phyloP scores from a whole-genome alignment of 495 filamentous ascomycete genomes.

The Pyrenopolyporus hunteri region DNA sequence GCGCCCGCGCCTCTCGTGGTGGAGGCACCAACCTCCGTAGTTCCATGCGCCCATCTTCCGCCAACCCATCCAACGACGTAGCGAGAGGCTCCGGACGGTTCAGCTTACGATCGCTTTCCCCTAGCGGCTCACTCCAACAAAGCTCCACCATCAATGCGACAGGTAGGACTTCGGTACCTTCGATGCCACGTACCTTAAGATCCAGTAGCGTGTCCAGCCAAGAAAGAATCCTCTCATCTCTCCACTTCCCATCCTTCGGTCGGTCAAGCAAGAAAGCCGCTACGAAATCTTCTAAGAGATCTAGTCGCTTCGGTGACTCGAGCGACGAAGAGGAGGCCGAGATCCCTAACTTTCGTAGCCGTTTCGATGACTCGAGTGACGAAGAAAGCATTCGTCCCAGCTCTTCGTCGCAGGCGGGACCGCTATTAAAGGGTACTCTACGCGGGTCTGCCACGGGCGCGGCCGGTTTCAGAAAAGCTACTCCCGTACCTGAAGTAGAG shows the following conservation, averaged over 20 bases:
- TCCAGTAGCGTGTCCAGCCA: conserved; percentile 34
- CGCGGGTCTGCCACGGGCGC: conserved; percentile 22
- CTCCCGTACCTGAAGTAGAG: conserved; percentile 42
- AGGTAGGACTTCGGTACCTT: conserved; percentile 2
- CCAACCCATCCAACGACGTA: conserved; percentile 10
- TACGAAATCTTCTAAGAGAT: conserved; percentile 27
- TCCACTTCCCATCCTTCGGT: conserved; percentile 40
- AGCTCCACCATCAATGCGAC: conserved; percentile 18
- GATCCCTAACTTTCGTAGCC: conserved; percentile 63
- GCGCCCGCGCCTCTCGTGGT: conserved; percentile 35
- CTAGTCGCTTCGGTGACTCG: conserved; percentile 68
- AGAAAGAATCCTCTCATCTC: conserved; percentile 32
- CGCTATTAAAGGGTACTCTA: conserved; percentile 26
- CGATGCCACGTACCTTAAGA: conserved; percentile 36
- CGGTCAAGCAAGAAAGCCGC: conserved; percentile 24
- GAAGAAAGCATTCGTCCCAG: conserved; percentile 57
- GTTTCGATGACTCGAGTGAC: conserved; percentile 84
- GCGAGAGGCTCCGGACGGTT: conserved; percentile 43
- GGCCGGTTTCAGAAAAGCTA: conserved; percentile 31
- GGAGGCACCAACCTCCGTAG: conserved; percentile 45
- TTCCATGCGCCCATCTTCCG: conserved; percentile 49
- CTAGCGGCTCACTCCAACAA: conserved; percentile 40
- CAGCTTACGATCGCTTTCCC: conserved; percentile 50
- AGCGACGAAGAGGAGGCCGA: conserved; percentile 70
- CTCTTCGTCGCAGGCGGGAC: conserved; percentile 17